Evolutionary conservation across 495 filamentous ascomycete genomes (phyloP), one percentile per base, ranked within the genome.

Genomic region (Xylaria cubensis): DNA sequence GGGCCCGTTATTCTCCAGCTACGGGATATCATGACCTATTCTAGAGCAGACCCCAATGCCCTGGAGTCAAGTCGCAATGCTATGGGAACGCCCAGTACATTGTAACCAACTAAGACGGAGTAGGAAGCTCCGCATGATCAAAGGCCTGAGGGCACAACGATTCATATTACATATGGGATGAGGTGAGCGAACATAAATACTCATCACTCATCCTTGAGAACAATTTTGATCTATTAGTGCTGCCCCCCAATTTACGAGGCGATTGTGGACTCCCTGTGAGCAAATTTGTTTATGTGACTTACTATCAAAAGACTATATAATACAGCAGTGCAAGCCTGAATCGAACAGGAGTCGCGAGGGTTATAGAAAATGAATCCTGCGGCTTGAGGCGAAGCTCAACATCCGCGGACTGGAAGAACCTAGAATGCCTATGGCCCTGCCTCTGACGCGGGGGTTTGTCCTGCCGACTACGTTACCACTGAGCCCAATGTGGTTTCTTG

Each of bases 381-480:
- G 9, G 50, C 50, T 51, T 51, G 24, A 51, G n/a, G 48, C 48
- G 50, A 51, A 7, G 50, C 50, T 42, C 39, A 26, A 53, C 50
- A 53, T 53, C 50, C 21, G 50, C 8, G 21, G 10, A 53, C 50
- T 21, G 50, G 50, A 53, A 53, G 26, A 26, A 21, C 50, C 21
- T 24, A 26, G 50, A 26, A 53, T 53, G 50, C n/a, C 50, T 51
- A 51, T 24, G 9, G 21, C 50, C 21, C 50, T 26, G 9, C 9
- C 50, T 53, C 21, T 53, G 10, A 53, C 50, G 12, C 50, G 13
- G 26, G 50, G 26, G 21, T 13, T 53, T 53, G 21, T 53, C 50
- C 50, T 53, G 21, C 50, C 50, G 50, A 53, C 50, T 53, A 26
- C 50, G 26, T 53, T 53, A 53, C 50, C n/a, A 53, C 21, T 53